A percentile compares a stretch with the other conserved stretches of the same genome.
phyloP scores from a whole-genome alignment of 2,329 filamentous ascomycete species.

The Botrytis deweyae region DNA sequence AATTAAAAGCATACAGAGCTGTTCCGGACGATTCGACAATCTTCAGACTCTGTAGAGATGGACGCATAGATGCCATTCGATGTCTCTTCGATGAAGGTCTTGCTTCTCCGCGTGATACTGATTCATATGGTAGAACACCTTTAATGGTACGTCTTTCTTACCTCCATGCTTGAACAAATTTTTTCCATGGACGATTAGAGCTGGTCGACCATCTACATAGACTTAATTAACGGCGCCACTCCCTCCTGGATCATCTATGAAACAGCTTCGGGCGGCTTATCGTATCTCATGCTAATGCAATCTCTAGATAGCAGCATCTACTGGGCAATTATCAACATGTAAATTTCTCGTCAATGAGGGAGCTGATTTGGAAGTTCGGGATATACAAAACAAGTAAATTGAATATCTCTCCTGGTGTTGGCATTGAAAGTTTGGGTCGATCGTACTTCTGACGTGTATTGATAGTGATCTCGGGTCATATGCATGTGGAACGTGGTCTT shows the following conservation, averaged over 20 bases:
- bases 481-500: neutral
- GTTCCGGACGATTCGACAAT: neutral
- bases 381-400: neutral
- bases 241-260: neutral
- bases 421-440: neutral
- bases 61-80: neutral
- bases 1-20: neutral
- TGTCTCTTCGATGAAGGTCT: neutral
- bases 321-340: neutral
- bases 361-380: neutral
- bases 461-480: neutral
- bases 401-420: neutral
- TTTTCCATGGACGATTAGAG: neutral
- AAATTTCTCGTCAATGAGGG: neutral
- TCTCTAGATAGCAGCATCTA: neutral
- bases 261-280: neutral
- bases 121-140: neutral
- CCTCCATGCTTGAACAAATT: neutral
- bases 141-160: neutral
- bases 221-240: neutral
- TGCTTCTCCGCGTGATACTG: neutral
- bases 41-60: neutral
- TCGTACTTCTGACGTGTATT: neutral
- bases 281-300: neutral
- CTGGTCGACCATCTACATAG: neutral